Evolutionary conservation across 805 yeast genomes (phyloP), one percentile per base, ranked within the genome.

Genomic region (Brettanomyces naardenensis): DNA sequence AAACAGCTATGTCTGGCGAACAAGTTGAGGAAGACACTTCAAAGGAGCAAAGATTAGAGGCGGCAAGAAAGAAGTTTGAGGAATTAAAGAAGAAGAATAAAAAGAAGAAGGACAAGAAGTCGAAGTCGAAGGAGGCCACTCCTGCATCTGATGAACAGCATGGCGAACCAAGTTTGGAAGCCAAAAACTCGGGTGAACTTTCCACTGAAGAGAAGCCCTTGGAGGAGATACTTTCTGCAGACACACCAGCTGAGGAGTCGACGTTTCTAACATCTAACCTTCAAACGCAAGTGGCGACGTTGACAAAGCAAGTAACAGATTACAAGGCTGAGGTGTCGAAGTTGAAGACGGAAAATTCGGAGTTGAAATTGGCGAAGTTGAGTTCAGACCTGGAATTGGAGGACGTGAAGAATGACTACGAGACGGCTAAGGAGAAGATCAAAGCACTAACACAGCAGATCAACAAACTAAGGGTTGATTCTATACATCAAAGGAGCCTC

Each of bases 301-400:
- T 73, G 6, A 48, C 49, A 19, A 44, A 47, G 5, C 52, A 65
- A 36, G 43, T 65, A 19, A 47, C 44, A 20, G 40, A 39, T 13
- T 36, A 50, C 4, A 32, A 35, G 11, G 21, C 13, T 1, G 40
- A 44, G 22, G 25, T 48, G 6, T 36, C 35, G 7, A 38, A 32
- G 15, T 19, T 53, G 20, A 44, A 44, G 28, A 31, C 29, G 5
- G 60, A 56, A 28, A 53, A 52, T 23, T 40, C 51, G 1, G 53
- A 53, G 14, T 39, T 58, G n/a, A 52, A 52, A 37, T 36, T 54
- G 13, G 31, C 46, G 1, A 54, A 53, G 17, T 36, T 51, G 40
- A 58, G 51, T 19, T 49, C 71, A 3, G 67, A 67, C 31, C 42
- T 51, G 21, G 69, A 69, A 36, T 43, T 67, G 13, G 70, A 64